A percentile compares a stretch with the other conserved stretches of the same genome.
phyloP scores from a whole-genome alignment of 352 stramenopile genomes.

The Phytophthora syringae region DNA sequence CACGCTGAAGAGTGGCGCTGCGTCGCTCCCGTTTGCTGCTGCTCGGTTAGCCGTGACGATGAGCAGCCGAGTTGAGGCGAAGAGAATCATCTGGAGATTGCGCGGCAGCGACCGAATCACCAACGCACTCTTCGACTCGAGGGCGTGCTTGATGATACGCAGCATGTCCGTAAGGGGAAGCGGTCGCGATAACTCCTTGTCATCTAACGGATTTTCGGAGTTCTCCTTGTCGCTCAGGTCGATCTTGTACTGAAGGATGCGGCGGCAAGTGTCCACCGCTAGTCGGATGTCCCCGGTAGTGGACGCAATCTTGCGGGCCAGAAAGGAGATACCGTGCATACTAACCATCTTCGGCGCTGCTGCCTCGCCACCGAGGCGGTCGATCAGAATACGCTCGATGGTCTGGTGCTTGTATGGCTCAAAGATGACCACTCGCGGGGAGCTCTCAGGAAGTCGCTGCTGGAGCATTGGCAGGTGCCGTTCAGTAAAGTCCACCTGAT shows the following conservation, averaged over 20 bases:
- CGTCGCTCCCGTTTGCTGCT: slow-evolving; percentile 24
- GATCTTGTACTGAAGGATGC: slow-evolving; percentile 69
- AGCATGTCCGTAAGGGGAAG: slow-evolving; percentile 80
- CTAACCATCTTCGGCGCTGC: slow-evolving; percentile 63
- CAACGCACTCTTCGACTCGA: slow-evolving; percentile 70
- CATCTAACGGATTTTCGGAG: slow-evolving; percentile 33
- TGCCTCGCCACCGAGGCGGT: slow-evolving; percentile 63
- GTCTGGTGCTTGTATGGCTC: slow-evolving; percentile 80
- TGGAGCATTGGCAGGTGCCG: slow-evolving; percentile 70
- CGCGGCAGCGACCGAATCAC: slow-evolving; percentile 71
- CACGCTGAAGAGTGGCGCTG: slow-evolving; percentile 52
- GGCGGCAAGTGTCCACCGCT: slow-evolving; percentile 76
- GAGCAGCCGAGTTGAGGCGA: slow-evolving; percentile 61
- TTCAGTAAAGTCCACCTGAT: slow-evolving; percentile 88
- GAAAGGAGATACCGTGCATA: slow-evolving; percentile 72
- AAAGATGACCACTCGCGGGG: slow-evolving; percentile 78
- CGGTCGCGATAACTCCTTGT: slow-evolving; percentile 29
- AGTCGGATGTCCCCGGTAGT: slow-evolving; percentile 79
- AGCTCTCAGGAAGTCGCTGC: slow-evolving; percentile 54
- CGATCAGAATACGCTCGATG: slow-evolving; percentile 78
- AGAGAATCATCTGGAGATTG: slow-evolving; percentile 86
- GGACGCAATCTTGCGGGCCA: slow-evolving; percentile 82
- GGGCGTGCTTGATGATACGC: slow-evolving; percentile 67
- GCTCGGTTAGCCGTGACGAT: slow-evolving; percentile 39
- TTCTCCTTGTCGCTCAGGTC: slow-evolving; percentile 41